Percentiles rank a stretch among this genome's conserved stretches.
phyloP scores from a whole-genome alignment of 2,329 filamentous ascomycete genomes.

The Xylaria sp. region DNA sequence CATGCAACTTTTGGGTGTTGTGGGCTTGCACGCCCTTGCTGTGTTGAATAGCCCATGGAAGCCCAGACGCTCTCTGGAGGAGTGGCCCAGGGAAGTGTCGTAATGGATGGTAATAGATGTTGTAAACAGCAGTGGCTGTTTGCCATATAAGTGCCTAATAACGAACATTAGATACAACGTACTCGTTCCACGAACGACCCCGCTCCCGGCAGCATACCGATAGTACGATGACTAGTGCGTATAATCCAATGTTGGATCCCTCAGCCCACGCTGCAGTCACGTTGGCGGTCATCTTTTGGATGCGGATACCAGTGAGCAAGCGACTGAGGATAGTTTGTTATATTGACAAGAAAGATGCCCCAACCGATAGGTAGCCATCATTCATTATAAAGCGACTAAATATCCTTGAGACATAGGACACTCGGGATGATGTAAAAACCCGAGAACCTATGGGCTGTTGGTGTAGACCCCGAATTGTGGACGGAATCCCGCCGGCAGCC shows the following conservation, averaged over 20 bases:
- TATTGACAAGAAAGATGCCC: background rate
- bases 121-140: slow-evolving; percentile 42
- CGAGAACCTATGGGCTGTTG: slow-evolving; percentile 8
- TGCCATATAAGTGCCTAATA: slow-evolving; percentile 41
- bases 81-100: slow-evolving; percentile 45
- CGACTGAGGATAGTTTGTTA: background rate
- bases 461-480: background rate
- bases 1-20: slow-evolving; percentile 44
- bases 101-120: slow-evolving; percentile 48
- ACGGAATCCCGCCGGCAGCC: background rate
- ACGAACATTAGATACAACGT: slow-evolving; percentile 1
- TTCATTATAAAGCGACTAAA: slow-evolving; percentile 10
- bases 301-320: background rate
- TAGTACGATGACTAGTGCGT: slow-evolving; percentile 34
- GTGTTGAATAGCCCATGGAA: slow-evolving; percentile 45
- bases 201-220: slow-evolving; percentile 35
- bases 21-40: slow-evolving; percentile 41
- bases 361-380: background rate
- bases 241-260: slow-evolving; percentile 36
- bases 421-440: slow-evolving; percentile 20
- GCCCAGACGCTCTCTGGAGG: slow-evolving; percentile 38
- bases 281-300: slow-evolving; percentile 19
- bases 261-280: slow-evolving; percentile 25
- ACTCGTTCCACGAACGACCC: slow-evolving; percentile 5
- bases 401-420: background rate